phyloP scores from a whole-genome alignment of 228 moss, liverwort and hornwort species.

The Sphagnum fallax region DNA sequence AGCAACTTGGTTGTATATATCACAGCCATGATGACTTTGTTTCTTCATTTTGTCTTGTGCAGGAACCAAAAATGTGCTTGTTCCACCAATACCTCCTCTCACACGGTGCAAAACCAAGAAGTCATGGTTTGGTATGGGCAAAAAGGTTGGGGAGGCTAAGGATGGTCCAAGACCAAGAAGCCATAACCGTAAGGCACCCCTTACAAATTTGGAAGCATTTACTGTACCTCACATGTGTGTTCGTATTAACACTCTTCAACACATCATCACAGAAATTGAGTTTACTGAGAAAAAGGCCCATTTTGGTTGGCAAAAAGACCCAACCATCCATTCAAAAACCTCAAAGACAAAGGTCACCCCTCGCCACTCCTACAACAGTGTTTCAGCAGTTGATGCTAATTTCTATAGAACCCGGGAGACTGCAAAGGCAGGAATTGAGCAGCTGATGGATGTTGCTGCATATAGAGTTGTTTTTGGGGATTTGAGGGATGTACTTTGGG shows the following conservation, averaged over 20 bases:
- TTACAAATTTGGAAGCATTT: constrained; percentile 15
- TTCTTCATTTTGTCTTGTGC: constrained; percentile 9
- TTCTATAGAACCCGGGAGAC: constrained; percentile 28
- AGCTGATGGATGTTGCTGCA: constrained; percentile 71
- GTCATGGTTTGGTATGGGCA: constrained; percentile 61
- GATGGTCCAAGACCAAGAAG: constrained; percentile 21
- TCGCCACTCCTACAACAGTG: constrained; percentile 28
- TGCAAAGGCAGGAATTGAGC: constrained; percentile 55
- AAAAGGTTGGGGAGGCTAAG: constrained; percentile 25
- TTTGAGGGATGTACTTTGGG: constrained; percentile 62
- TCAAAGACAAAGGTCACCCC: background rate
- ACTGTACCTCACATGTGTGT: constrained; percentile 63
- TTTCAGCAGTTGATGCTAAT: constrained; percentile 32
- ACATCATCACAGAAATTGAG: constrained; percentile 40
- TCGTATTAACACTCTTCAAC: constrained; percentile 81
- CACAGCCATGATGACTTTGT: background rate
- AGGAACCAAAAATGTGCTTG: constrained; percentile 64
- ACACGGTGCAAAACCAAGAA: constrained; percentile 66
- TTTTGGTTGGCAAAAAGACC: constrained; percentile 55
- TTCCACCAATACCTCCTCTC: constrained; percentile 72
- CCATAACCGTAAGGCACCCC: constrained; percentile 6
- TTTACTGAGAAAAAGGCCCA: constrained; percentile 63
- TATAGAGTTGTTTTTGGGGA: constrained; percentile 76
- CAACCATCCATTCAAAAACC: constrained; percentile 12
- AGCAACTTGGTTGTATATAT: too few species aligned